phyloP scores from a whole-genome alignment of 2,329 filamentous ascomycete species.

The Truncatella angustata region DNA sequence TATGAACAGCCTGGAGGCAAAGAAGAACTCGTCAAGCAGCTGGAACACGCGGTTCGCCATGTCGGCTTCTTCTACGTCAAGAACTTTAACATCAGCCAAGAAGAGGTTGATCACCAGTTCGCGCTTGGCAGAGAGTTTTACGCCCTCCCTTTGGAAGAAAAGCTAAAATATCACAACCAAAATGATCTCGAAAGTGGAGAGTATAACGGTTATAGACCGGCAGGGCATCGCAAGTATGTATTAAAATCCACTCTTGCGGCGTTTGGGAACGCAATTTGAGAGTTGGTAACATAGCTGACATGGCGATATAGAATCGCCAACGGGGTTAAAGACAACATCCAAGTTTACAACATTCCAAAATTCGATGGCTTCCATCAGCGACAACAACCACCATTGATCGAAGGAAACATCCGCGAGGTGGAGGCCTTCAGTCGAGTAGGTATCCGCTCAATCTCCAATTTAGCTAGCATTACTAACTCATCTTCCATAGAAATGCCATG shows the following conservation, averaged over 20 bases:
- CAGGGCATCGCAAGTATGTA: slow-evolving; percentile 33
- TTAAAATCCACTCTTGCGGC: slow-evolving; percentile 1
- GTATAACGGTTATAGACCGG: slow-evolving; percentile 55
- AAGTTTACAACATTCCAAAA: slow-evolving; percentile 61
- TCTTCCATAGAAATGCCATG: slow-evolving; percentile 1
- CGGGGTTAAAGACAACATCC: slow-evolving; percentile 51
- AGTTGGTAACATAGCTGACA: background rate
- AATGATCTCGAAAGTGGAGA: slow-evolving; percentile 47
- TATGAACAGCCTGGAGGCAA: slow-evolving; percentile 32
- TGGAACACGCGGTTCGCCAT: slow-evolving; percentile 27
- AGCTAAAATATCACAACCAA: slow-evolving; percentile 49
- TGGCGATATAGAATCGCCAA: slow-evolving; percentile 16
- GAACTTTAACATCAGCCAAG: slow-evolving; percentile 58
- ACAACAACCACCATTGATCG: slow-evolving; percentile 27
- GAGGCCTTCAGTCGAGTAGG: slow-evolving; percentile 4
- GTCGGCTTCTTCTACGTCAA: slow-evolving; percentile 59
- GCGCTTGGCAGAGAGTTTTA: slow-evolving; percentile 57
- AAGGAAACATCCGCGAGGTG: background rate
- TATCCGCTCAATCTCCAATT: no score
- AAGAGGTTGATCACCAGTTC: slow-evolving; percentile 57
- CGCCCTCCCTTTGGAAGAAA: slow-evolving; percentile 55
- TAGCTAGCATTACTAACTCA: no score
- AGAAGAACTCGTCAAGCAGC: slow-evolving; percentile 29
- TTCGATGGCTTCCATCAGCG: slow-evolving; percentile 47
- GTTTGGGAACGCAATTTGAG: background rate